A percentile compares a stretch with the other conserved stretches of the same genome.
Conservation (phyloP, 495 filamentous ascomycete genomes). For the Patellaria atrata region DNA sequence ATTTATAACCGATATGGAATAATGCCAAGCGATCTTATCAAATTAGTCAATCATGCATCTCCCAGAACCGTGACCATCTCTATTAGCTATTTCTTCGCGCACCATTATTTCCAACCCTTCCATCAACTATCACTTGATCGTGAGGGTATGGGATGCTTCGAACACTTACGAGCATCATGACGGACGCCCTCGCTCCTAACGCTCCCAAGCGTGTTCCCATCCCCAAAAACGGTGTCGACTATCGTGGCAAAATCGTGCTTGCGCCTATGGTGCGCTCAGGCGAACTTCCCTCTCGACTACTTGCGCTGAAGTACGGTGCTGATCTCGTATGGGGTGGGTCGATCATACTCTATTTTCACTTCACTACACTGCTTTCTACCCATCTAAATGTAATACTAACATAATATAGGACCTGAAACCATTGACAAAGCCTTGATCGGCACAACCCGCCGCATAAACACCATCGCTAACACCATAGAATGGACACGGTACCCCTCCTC, state of each 20-base stretch:
- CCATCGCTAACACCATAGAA: constrained; percentile 61
- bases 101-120: too few relatives aligned
- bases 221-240: constrained; percentile 79
- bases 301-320: constrained; percentile 85
- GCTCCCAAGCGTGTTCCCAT: constrained; percentile 57
- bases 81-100: too few relatives aligned
- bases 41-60: too few relatives aligned
- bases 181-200: constrained; percentile 22
- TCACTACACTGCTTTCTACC: constrained; percentile 6
- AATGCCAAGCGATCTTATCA: too few relatives aligned
- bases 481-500: constrained; percentile 66
- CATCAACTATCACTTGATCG: too few relatives aligned
- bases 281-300: constrained; percentile 75
- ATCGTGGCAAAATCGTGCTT: constrained; percentile 81
- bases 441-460: constrained; percentile 58
- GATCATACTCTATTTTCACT: neutral
- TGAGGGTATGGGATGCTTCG: constrained; percentile 23
- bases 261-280: constrained; percentile 96
- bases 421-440: constrained; percentile 85
- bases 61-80: too few relatives aligned
- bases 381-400: neutral
- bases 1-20: too few relatives aligned
- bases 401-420: constrained; percentile 62
- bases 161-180: constrained; percentile 34
- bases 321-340: constrained; percentile 81